Conservation (phyloP, 345 rosid genomes). For the Anacardium occidentale region DNA sequence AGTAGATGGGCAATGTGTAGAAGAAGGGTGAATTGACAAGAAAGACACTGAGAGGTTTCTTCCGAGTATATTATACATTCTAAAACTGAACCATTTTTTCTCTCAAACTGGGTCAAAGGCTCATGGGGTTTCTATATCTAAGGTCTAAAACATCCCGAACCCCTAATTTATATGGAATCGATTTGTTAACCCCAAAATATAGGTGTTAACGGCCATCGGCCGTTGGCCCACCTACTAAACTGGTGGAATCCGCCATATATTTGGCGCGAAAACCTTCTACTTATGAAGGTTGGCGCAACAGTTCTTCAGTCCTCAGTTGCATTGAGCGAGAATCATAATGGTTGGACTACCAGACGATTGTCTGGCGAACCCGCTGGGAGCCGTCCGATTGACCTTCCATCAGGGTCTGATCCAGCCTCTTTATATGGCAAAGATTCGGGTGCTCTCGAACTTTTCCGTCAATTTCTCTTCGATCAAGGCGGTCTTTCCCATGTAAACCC, state of each 20-base stretch:
- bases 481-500: constrained; percentile 52
- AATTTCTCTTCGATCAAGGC: constrained; percentile 62
- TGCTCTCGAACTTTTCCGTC: constrained; percentile 70
- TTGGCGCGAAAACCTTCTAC: constrained; percentile 36
- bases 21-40: constrained; percentile 89
- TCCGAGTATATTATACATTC: no score
- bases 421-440: constrained; percentile 89
- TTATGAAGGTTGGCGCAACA: not conserved
- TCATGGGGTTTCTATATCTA: no score
- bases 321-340: constrained; percentile 40
- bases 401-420: constrained; percentile 61
- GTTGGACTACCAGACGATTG: constrained; percentile 82
- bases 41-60: no score
- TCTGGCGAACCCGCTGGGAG: constrained; percentile 80
- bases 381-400: constrained; percentile 71
- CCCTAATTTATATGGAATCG: no score
- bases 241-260: constrained; percentile 28
- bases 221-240: not conserved
- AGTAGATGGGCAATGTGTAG: constrained; percentile 76
- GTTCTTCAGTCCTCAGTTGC: no score
- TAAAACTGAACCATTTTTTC: no score
- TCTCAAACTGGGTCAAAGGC: no score
- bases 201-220: no score
- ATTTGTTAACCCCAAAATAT: no score
- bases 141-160: no score